Evolutionary conservation across 139 green algal species (phyloP), one percentile per base, ranked within the genome.

Genomic region (Chlorella sp.): DNA sequence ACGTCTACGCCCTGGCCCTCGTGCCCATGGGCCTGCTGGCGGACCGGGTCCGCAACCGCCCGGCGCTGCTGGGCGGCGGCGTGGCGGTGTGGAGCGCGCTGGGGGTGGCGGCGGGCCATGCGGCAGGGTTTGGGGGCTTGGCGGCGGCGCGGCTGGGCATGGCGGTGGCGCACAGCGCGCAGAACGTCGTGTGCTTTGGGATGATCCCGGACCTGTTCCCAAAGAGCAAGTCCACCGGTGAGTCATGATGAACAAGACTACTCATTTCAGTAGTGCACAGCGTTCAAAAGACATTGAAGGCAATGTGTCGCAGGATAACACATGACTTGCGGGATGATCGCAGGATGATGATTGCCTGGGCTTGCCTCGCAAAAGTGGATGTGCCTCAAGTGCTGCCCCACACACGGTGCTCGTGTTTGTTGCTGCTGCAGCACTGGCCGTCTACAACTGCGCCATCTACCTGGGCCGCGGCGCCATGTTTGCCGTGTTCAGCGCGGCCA

Each of bases 381-480:
- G n/a, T n/a, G n/a, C n/a, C n/a, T n/a, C n/a, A n/a, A n/a, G n/a
- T n/a, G n/a, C n/a, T n/a, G n/a, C n/a, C n/a, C n/a, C n/a, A n/a
- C n/a, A n/a, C n/a, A n/a, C n/a, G n/a, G n/a, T n/a, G n/a, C n/a
- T n/a, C n/a, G n/a, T n/a, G n/a, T n/a, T n/a, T n/a, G n/a, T n/a
- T n/a, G n/a, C n/a, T n/a, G n/a, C n/a, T n/a, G 63, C 63, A 49
- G 67, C 92, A 30, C 87, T 97, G 68, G 85, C 91, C 0, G 68
- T 86, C 31, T 97, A 97, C 85, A 97, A 97, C 82, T 88, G 79
- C 61, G 86, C 92, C 50, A 92, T 97, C 75, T 97, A 97, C 72
- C 73, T 91, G 5, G 92, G 92, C 1, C 83, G 92, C 0, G 91
- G 67, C 42, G 26, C 64, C 29, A 72, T 72, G 30, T 72, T 49